These are phyloP conservation scores for Aspergillus melleus DNA, from an alignment of 2,329 filamentous ascomycete genomes.

Conservation along the genomic window DNA sequence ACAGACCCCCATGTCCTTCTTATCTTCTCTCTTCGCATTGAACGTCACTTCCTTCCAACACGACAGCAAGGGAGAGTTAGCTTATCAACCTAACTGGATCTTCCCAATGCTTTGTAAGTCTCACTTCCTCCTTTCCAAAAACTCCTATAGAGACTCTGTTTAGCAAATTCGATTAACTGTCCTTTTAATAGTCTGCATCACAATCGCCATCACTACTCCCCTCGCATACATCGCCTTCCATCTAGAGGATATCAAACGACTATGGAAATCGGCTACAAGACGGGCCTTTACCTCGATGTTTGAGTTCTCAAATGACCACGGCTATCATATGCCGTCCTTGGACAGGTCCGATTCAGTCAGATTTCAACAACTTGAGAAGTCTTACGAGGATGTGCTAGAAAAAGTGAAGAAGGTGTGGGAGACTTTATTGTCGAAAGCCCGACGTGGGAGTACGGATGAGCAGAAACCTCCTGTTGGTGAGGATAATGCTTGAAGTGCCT, in stretches of 20 bases:
- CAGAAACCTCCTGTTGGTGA: not conserved
- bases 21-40: slow-evolving; percentile 17
- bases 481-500: not conserved
- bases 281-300: not conserved
- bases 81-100: slow-evolving; percentile 11
- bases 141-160: too few species aligned
- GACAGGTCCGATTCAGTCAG: too few species aligned
- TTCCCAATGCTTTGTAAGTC: slow-evolving; percentile 21
- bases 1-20: slow-evolving; percentile 9
- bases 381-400: not conserved
- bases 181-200: not conserved
- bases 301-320: not conserved
- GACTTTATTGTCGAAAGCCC: too few species aligned
- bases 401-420: not conserved
- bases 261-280: not conserved
- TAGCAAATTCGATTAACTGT: too few species aligned
- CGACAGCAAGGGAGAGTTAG: not conserved
- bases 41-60: slow-evolving; percentile 19
- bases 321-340: too few species aligned
- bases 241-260: not conserved
- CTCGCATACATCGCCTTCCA: not conserved
- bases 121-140: not conserved
- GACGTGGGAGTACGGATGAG: not conserved
- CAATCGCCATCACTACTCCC: not conserved
- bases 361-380: too few species aligned